phyloP scores from a whole-genome alignment of 305 asterid genomes.

The Stenogyne calaminthoides region DNA sequence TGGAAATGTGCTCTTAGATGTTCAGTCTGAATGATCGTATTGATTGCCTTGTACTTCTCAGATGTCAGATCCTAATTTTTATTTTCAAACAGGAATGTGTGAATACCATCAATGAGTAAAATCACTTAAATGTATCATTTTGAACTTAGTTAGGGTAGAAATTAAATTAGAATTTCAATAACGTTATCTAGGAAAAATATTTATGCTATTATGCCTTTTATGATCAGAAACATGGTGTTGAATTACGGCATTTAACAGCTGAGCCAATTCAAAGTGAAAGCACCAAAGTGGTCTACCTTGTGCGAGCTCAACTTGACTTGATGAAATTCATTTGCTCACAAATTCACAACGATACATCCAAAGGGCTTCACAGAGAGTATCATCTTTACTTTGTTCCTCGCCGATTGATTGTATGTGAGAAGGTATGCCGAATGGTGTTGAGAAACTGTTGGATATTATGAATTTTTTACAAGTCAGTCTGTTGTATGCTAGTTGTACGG shows the following conservation, averaged over 20 bases:
- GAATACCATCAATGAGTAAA: background rate
- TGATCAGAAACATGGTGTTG: conserved; percentile 88
- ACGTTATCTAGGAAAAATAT: background rate
- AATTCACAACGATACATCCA: conserved; percentile 73
- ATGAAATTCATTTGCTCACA: conserved; percentile 82
- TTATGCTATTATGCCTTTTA: conserved; percentile 18
- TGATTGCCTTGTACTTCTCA: background rate
- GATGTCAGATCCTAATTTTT: background rate
- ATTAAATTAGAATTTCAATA: background rate
- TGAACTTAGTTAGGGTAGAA: background rate
- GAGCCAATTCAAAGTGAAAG: conserved; percentile 91
- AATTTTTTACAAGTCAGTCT: background rate
- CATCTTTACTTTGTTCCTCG: conserved; percentile 96
- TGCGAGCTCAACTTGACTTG: conserved; percentile 71
- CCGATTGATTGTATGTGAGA: conserved; percentile 85
- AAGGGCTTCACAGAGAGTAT: conserved; percentile 86
- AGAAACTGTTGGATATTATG: conserved; percentile 10
- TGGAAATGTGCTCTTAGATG: background rate
- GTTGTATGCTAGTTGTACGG: no score
- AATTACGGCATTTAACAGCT: conserved; percentile 76
- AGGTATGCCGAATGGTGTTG: conserved; percentile 52
- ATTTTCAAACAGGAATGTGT: background rate
- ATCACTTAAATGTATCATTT: background rate
- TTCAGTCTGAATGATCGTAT: background rate
- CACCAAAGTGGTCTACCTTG: conserved; percentile 83